Evolutionary conservation across 2,329 filamentous ascomycete genomes (phyloP).

Genomic region (Laburnicola sp.): DNA sequence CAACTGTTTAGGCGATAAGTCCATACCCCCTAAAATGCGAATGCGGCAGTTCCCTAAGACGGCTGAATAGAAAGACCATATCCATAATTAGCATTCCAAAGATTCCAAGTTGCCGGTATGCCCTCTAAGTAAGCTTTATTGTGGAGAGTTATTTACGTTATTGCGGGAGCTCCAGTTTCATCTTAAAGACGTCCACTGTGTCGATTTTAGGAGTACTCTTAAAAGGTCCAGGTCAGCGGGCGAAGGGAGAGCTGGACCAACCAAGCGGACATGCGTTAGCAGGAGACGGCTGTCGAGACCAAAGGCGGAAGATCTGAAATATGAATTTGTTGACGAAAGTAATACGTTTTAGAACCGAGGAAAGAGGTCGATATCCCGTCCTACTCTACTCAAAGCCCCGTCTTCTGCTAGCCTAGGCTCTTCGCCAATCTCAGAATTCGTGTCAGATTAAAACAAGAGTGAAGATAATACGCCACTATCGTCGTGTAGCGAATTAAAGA

Average conservation of each 20-base stretch:
- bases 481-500: slow-evolving; percentile 10
- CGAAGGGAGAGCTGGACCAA: no score
- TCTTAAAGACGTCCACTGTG: no score
- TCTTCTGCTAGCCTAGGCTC: no score
- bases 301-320: slow-evolving; percentile 7
- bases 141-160: no score
- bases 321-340: slow-evolving; percentile 10
- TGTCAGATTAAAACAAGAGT: neutral
- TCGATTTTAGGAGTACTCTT: no score
- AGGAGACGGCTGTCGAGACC: slow-evolving; percentile 5
- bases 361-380: slow-evolving; percentile 4
- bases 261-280: neutral
- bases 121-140: no score
- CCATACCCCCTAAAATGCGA: slow-evolving; percentile 7
- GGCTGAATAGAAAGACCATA: no score
- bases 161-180: no score
- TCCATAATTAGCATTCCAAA: no score
- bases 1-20: slow-evolving; percentile 12
- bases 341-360: slow-evolving; percentile 7
- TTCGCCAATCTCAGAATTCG: no score
- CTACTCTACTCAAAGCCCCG: slow-evolving; percentile 4
- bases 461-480: slow-evolving; percentile 10
- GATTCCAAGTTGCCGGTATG: no score
- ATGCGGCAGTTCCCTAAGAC: neutral
- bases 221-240: no score